These are phyloP conservation scores for Vitis rupestris DNA, from an alignment of 164 flowering plant species.

Conservation along the genomic window DNA sequence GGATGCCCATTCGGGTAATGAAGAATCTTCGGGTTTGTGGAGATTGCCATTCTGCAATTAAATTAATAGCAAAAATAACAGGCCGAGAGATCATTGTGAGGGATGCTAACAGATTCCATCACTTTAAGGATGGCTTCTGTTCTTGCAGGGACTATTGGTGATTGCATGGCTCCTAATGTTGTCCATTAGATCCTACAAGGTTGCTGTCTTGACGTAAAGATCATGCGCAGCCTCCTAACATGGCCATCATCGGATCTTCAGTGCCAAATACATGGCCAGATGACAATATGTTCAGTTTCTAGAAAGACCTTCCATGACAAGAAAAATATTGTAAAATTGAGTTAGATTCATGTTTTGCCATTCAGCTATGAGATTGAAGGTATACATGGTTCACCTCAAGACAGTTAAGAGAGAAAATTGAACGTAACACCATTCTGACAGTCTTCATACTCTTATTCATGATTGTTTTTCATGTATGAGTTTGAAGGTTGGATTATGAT, in stretches of 20 bases:
- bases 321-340: neutral
- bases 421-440: neutral
- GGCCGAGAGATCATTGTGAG: conserved; percentile 71
- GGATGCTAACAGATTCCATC: conserved; percentile 87
- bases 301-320: neutral
- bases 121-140: conserved; percentile 65
- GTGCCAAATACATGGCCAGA: neutral
- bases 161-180: conserved; percentile 6
- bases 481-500: no score
- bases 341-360: neutral
- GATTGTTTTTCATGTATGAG: no score
- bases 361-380: neutral
- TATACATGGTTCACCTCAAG: neutral
- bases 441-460: no score
- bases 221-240: neutral
- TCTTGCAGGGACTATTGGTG: conserved; percentile 83
- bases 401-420: neutral
- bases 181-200: no score
- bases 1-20: conserved; percentile 74
- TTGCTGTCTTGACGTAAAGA: neutral
- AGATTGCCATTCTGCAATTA: conserved; percentile 83
- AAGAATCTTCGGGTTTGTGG: conserved; percentile 87
- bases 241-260: neutral
- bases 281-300: neutral
- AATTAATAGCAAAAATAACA: conserved; percentile 56